Conservation (phyloP, 495 filamentous ascomycete species). For the Penicillium taxi region DNA sequence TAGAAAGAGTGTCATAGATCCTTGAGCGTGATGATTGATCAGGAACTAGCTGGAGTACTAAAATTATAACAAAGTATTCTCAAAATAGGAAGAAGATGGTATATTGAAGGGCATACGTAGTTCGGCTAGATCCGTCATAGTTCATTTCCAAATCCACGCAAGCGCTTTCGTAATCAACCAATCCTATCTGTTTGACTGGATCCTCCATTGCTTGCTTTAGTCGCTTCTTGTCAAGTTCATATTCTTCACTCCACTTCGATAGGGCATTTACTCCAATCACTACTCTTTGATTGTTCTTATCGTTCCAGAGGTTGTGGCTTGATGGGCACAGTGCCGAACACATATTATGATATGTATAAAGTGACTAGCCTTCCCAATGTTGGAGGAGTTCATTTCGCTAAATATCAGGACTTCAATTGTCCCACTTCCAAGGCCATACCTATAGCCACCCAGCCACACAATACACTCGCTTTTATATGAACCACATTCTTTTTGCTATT, state of each 20-base stretch:
- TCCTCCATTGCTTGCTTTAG: conserved; percentile 3
- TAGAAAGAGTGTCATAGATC: no score
- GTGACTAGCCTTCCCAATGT: no score
- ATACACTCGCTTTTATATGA: no score
- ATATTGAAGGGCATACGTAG: conserved; percentile 13
- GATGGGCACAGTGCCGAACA: no score
- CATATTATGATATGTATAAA: no score
- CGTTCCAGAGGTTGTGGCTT: not conserved
- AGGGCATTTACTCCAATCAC: conserved; percentile 8
- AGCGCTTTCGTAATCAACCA: conserved; percentile 21
- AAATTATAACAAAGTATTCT: not conserved
- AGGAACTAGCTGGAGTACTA: no score
- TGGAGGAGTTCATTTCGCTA: no score
- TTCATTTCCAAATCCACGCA: conserved; percentile 15
- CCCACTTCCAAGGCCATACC: no score
- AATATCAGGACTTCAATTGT: no score
- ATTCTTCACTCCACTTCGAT: conserved; percentile 4
- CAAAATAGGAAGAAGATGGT: not conserved
- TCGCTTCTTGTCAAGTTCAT: not conserved
- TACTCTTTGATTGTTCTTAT: not conserved
- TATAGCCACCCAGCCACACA: no score
- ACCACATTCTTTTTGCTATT: no score
- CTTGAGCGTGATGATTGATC: no score
- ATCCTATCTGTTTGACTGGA: conserved; percentile 15
- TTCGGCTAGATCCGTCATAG: conserved; percentile 13